Evolutionary conservation across 1,284 basidiomycete genomes (phyloP), one percentile per base, ranked within the genome.

Genomic region (Phylloporus sp.): DNA sequence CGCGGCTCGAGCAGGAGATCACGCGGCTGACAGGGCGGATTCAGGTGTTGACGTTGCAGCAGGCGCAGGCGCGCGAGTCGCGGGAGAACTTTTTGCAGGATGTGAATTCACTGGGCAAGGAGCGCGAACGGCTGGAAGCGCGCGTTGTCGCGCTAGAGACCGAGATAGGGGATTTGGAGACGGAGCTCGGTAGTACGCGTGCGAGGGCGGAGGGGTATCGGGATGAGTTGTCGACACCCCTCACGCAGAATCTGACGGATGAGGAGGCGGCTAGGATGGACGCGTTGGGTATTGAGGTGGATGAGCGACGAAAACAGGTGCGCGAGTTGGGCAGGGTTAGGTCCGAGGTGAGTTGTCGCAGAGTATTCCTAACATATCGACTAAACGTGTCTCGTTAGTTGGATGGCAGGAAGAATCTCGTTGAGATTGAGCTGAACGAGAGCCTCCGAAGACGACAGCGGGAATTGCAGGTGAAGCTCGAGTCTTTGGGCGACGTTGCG

Each of bases 341-440:
- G 75, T 89, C 91, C 62, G 89, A 95, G 83, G 95, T 95, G 67
- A 65, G 89, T 77, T 12, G 35, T 66, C 60, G 37, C 8, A 32
- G 55, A 27, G 41, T 45, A 41, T 35, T 23, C 56, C 17, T 43
- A 56, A 55, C 55, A 60, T 59, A 61, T 39, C 56, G n/a, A 5
- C 56, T 69, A 72, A 20, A 12, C 19, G 39, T 35, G 53, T 29
- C 63, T 53, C 70, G 55, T 49, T 68, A 98, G 94, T 81, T 97
- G 65, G 91, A 93, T 49, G 88, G 90, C 29, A 86, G 87, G 71
- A 95, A 94, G 80, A 94, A 91, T 75, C 82, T 91, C 19, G 82
- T 98, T 29, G 95, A 98, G 79, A 97, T 99, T 63, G 97, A 99
- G 79, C 85, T 99, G 43, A 95, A 94, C 70, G 97, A 99, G 77